Base-by-base conservation (phyloP, 129 eudicot genomes). In the Escallonia herrerae region DNA sequence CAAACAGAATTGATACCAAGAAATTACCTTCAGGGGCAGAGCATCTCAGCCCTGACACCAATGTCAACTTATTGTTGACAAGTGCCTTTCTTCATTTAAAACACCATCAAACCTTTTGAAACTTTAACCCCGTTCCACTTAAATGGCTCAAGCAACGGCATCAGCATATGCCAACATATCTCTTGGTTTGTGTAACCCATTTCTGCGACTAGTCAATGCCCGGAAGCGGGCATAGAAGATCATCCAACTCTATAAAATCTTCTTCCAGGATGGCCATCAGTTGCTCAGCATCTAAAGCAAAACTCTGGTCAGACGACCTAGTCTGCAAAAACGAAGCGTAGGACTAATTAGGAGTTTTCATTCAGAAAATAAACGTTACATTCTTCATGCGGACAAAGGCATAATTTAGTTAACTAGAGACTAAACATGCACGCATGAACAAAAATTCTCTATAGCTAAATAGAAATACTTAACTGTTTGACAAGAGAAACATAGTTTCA, bases 221-320 rank as follows among this genome's bases (percentile, higher is more conserved):
- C 56, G 77, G 71, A 81, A 81, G 80, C 6, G 86, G 82, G 61
- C 64, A 63, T 5, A 77, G 62, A 67, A 82, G 76, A 73, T 82
- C 87, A 78, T 82, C 74, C 72, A 82, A 71, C 80, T 82, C 87
- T 52, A 82, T 60, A 58, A 74, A 82, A 58, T 82, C 84, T 52
- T 68, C 87, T 43, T 82, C 84, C 40, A 56, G 7, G 48, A 82
- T 78, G 69, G 76, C 72, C 49, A 66, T 42, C 49, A 78, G 14
- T 55, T 54, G 59, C 69, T 54, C 58, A 58, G 74, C 67, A 33
- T 45, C 12, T 13, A 69, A 56, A 56, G 12, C 40, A 48, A 40
- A 22, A 22, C 33, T 43, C 45, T 40, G 65, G 7, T 39, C 69
- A 66, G 70, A 10, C 53, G 61, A 39, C 41, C 60, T 66, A 6